Base-by-base conservation (phyloP, 2,329 filamentous ascomycete species). In the Diplodia intermedia region DNA sequence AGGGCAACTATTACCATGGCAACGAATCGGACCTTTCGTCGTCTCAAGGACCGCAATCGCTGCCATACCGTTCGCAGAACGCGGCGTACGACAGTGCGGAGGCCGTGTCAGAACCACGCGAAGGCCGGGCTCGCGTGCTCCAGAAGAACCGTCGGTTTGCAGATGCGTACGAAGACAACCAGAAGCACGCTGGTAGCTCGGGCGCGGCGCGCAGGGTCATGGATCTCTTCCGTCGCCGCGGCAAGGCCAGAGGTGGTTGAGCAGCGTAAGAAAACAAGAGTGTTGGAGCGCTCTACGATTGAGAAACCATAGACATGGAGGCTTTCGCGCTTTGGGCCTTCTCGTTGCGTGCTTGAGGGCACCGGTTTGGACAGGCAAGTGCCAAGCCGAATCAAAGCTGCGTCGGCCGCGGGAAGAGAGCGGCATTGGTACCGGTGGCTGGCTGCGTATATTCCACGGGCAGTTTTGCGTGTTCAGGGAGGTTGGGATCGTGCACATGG, bases 141-240 rank as follows among this genome's bases (percentile, higher is more conserved):
- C 91, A 95, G 75, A 97, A 97, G 78, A 93, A 94, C 80, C 89
- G 93, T 68, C 89, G 88, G 71, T 97, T 99, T 73, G 90, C 88
- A 1, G 93, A 97, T 74, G 93, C 91, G 1, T 97, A 97, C 77
- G 93, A 97, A 69, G 87, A 89, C 70, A 90, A 92, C 43, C 57
- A 69, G 55, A 55, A 66, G 52, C 89, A 93, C 75, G 89, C 89
- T 38, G 94, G 94, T 54, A 96, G 91, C 78, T 94, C 90, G 71
- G 92, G 92, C 68, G 91, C 93, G 3, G 93, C 94, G 15, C 90
- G 94, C 78, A 89, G 93, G 76, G 95, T 99, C 49, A 98, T 99
- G 94, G 94, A 99, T 81, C 97, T 98, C 80, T 99, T 99, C 84
- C 87, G 95, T 73, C 87, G 94, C 78, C 88, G 94, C 77, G 92